Evolutionary conservation across 306 rosid species (phyloP), one percentile per base, ranked within the genome.

Genomic region (Vigna radiata): DNA sequence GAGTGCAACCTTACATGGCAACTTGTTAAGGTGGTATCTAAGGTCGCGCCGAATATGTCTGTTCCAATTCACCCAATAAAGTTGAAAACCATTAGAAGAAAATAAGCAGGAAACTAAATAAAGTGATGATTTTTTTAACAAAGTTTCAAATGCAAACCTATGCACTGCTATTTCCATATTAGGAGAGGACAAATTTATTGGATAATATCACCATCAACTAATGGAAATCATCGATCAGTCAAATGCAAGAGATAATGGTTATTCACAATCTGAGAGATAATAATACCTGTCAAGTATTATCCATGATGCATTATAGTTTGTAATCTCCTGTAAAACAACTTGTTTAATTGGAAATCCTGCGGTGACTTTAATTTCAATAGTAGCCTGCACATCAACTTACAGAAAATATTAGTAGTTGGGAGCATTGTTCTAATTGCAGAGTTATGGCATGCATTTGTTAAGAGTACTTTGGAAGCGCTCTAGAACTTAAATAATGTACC

Each of bases 301-400:
- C 97, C 97, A 90, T 49, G 86, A 80, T 74, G 90, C 91, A 70
- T 87, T 77, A 44, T 74, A 86, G 50, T 81, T 70, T 63, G 64
- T 59, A 68, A 89, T 78, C 80, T 93, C 93, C 77, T 90, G 96
- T 79, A 85, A 66, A 77, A 93, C 63, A 83, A 93, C 88, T 75
- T 86, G 87, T 78, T 77, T 93, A 68, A 88, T 50, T 12, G 98
- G 96, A 83, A 76, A 93, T 50, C 97, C 96, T 4, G 97, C 93
- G 2, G 85, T 85, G 77, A 93, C 87, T 84, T 88, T 89, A 80
- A 90, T 89, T 74, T 93, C 91, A 11, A 93, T 67, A 61, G 74
- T 84, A 86, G 90, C 84, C 98, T 93, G 88, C 55, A 79, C 44
- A 70, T 23, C 15, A 74, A 61, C 9, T 64, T 68, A 43, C 69